A percentile compares a stretch with the other conserved stretches of the same genome.
Conservation (phyloP, 164 flowering plant genomes). For the Paratinospora sagittata region DNA sequence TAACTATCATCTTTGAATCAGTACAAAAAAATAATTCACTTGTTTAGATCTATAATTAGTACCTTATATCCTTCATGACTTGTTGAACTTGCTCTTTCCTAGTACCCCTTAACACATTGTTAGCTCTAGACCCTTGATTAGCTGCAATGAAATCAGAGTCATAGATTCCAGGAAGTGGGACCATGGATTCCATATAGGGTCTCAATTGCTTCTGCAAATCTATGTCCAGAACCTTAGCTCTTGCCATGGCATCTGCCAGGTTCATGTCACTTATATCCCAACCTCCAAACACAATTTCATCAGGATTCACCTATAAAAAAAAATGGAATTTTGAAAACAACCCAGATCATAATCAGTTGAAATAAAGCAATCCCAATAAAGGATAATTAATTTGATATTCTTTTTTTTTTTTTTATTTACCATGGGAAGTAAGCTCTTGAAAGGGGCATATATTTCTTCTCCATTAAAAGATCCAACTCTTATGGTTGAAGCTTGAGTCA, state of each 20-base stretch:
- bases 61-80: constrained; percentile 88
- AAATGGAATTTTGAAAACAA: too few species aligned
- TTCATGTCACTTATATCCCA: constrained; percentile 98
- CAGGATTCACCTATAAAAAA: constrained; percentile 97
- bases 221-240: constrained; percentile 90
- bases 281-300: constrained; percentile 91
- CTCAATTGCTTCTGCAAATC: constrained; percentile 93
- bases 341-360: neutral
- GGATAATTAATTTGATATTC: too few species aligned
- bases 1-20: neutral
- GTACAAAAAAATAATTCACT: neutral
- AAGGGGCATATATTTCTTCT: constrained; percentile 97
- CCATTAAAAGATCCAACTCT: constrained; percentile 95
- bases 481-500: constrained; percentile 90
- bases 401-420: constrained; percentile 29
- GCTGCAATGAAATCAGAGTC: constrained; percentile 98
- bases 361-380: too few species aligned
- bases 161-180: constrained; percentile 94
- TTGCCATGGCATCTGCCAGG: constrained; percentile 91
- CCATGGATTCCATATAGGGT: constrained; percentile 98
- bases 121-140: constrained; percentile 87
- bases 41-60: neutral
- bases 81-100: constrained; percentile 83
- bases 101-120: constrained; percentile 83
- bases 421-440: constrained; percentile 98